These are phyloP conservation scores for Physcomitrium patens DNA, from an alignment of 225 moss, liverwort and hornwort genomes.

Conservation along the genomic window DNA sequence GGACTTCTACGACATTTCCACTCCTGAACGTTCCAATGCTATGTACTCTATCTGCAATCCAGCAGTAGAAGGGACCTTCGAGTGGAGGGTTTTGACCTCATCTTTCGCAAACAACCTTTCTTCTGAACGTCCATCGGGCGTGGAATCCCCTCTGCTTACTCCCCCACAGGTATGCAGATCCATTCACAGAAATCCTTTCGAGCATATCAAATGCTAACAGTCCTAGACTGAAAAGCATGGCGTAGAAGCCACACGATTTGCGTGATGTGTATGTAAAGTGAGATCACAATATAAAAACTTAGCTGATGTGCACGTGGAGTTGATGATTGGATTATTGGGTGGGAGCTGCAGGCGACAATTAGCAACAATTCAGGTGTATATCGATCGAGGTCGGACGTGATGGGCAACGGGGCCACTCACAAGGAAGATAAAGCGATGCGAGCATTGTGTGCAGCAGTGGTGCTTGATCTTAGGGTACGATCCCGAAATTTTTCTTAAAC, in stretches of 20 bases:
- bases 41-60: constrained; percentile 33
- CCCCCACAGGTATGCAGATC: constrained; percentile 32
- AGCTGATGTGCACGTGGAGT: not conserved
- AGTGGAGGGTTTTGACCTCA: constrained; percentile 33
- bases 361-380: not conserved
- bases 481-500: not conserved
- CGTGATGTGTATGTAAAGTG: not conserved
- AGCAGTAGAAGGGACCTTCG: constrained; percentile 26
- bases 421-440: constrained; percentile 24
- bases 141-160: not conserved
- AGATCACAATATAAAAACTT: not conserved
- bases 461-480: constrained; percentile 45
- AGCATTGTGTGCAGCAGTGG: constrained; percentile 30
- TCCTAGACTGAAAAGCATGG: not conserved
- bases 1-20: constrained; percentile 36
- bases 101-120: constrained; percentile 21
- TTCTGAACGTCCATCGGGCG: constrained; percentile 15
- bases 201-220: too few species aligned
- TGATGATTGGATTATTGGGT: constrained; percentile 20
- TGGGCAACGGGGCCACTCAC: constrained; percentile 21
- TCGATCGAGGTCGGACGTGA: constrained; percentile 10
- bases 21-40: constrained; percentile 38
- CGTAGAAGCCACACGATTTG: not conserved
- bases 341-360: constrained; percentile 18
- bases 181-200: too few species aligned